Percentiles rank a stretch among this genome's conserved stretches.
Evolutionary conservation across 495 filamentous ascomycete genomes (phyloP).

Genomic region (Monascus purpureus): DNA sequence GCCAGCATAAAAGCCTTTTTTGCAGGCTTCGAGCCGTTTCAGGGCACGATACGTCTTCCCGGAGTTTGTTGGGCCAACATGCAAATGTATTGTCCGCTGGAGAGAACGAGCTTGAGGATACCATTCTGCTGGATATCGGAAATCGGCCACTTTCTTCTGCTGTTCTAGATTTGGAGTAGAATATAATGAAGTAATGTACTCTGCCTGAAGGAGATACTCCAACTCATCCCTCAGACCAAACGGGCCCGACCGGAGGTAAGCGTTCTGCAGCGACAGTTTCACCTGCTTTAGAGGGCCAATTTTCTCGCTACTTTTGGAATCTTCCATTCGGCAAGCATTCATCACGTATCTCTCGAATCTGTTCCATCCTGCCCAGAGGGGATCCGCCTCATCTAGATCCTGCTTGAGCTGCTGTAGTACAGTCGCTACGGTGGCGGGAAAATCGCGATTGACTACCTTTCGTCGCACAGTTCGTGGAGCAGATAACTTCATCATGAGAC

Average conservation of each 20-base stretch:
- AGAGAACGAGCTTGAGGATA: slow-evolving; percentile 66
- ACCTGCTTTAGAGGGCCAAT: slow-evolving; percentile 11
- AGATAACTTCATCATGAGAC: too few species aligned
- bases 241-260: slow-evolving; percentile 36
- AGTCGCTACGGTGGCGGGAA: slow-evolving; percentile 13
- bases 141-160: slow-evolving; percentile 57
- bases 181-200: slow-evolving; percentile 27
- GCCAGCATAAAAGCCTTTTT: slow-evolving; percentile 77
- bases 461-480: slow-evolving; percentile 1
- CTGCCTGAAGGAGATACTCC: slow-evolving; percentile 43
- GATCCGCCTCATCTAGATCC: slow-evolving; percentile 4
- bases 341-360: slow-evolving; percentile 22
- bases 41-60: slow-evolving; percentile 96
- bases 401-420: slow-evolving; percentile 15
- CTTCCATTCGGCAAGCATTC: slow-evolving; percentile 20
- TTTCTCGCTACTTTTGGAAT: slow-evolving; percentile 4
- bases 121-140: slow-evolving; percentile 82
- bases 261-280: slow-evolving; percentile 33
- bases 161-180: slow-evolving; percentile 34
- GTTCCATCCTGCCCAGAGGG: slow-evolving; percentile 12
- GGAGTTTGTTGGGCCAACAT: slow-evolving; percentile 96
- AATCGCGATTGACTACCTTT: slow-evolving; percentile 10
- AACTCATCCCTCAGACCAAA: slow-evolving; percentile 40
- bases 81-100: slow-evolving; percentile 75
- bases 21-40: slow-evolving; percentile 63